Evolutionary conservation across 2,329 filamentous ascomycete species (phyloP).

Genomic region (Lecanicillium sp.): DNA sequence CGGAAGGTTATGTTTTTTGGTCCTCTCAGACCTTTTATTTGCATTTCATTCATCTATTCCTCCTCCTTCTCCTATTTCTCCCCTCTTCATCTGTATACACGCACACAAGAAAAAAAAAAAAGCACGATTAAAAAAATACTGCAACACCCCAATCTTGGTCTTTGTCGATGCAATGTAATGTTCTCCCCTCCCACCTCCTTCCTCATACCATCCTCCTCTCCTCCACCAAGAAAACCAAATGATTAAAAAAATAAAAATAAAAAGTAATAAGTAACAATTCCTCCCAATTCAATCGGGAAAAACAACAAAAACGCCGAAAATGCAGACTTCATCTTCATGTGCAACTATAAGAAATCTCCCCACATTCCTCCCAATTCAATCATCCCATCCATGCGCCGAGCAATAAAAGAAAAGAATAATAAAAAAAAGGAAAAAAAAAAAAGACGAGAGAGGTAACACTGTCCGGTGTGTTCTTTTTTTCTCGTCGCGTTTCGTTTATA

Average conservation of each 20-base stretch:
- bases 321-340: neutral
- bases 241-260: neutral
- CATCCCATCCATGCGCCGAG: constrained; percentile 4
- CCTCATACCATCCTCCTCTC: no score
- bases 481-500: no score
- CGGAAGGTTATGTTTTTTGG: no score
- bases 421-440: constrained; percentile 2
- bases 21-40: no score
- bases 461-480: neutral
- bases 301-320: constrained; percentile 10
- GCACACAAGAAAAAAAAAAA: no score
- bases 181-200: no score
- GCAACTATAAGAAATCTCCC: neutral
- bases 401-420: constrained; percentile 10
- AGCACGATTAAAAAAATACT: no score
- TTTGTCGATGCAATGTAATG: no score
- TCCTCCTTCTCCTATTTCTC: no score
- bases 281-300: neutral
- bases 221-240: neutral
- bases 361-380: neutral
- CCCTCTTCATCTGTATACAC: no score
- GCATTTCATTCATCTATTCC: no score
- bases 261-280: neutral
- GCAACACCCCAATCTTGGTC: no score
- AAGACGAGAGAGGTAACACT: neutral